Evolutionary conservation across 2,329 filamentous ascomycete species (phyloP), one percentile per base, ranked within the genome.

Genomic region (Pseudocercospora musae): DNA sequence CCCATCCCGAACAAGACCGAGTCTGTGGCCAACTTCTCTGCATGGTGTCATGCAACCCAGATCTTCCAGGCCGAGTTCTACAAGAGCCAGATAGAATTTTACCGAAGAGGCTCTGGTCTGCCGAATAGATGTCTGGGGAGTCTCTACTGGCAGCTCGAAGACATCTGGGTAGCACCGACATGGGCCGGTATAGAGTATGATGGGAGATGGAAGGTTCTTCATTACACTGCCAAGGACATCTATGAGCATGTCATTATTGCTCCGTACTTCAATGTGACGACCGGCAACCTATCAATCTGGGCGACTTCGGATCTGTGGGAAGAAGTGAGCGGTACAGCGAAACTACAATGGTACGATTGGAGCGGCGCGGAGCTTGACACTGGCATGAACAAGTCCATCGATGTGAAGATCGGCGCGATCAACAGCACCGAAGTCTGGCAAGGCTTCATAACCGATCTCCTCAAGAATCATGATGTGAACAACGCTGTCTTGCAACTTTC

Each of bases 61-160:
- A 78, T 87, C 9, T 88, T 87, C 76, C 86, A 88, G 70, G 85
- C 85, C 2, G 85, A 87, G 65, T 83, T 84, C 71, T 87, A 88
- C 73, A 82, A 81, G 44, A 80, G 77, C 2, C 80, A 88, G 71
- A 87, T 88, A 15, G 79, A 84, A 58, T 87, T 84, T 73, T 88
- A 88, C 69, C 80, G 86, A 4, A 77, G 82, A 4, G 86, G 86
- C 0, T 85, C 82, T 42, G 86, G 84, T 0, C 69, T 81, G 67
- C 82, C 80, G 0, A 81, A 88, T 63, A 78, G 84, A 0, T 84
- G 87, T 66, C 78, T 88, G 1, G 86, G 85, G 0, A 81, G 79
- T 10, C 70, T 89, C 4, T 88, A 87, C 71, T 89, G 86, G 86
- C 86, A 88, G 69, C 76, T 89, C 1, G 85, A 88, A 66, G 86